Base-by-base conservation (phyloP, 108 stramenopile genomes). In the Mediolabrus comicus region DNA sequence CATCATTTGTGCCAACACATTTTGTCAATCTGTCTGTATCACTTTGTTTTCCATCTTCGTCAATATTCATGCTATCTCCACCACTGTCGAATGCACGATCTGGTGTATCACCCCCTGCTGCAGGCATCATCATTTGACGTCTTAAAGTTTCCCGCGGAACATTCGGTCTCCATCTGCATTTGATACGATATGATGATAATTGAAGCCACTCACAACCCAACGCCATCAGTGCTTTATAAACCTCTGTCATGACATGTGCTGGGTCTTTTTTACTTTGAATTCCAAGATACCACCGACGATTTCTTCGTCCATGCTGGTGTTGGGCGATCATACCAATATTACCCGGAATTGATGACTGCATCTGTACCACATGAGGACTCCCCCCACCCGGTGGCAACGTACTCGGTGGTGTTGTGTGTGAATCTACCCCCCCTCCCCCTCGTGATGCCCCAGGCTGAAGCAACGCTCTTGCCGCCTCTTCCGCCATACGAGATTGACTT, bases 191-290 rank as follows among this genome's bases (percentile, higher is more conserved):
- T 14, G 92, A 88, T 46, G 89, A 92, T 41, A 96, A 62, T 59
- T 92, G 91, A 9, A 90, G 83, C 99, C 99, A 99, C 66, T 96
- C 94, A 70, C 97, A 99, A 31, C 91, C 90, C 52, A 98, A 77
- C 33, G 95, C 91, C 79, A 89, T 87, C 55, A 99, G 77, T 8
- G 99, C 99, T 69, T 97, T 97, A 83, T 98, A 98, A 17, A 99
- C 99, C 81, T 99, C 99, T 5, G 89, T 97, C 99, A 99, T 99
- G 52, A 99, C 99, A 69, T 96, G 98, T 14, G 95, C 97, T n/a
- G 99, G 99, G 55, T 99, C 97, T 70, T 98, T 98, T 70, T 98
- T 98, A 76, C 92, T 94, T 83, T 99, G 98, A 67, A 98, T 98
- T 30, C 98, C 98, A 38, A 99, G 83, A 70, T 98, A 99, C 98